Evolutionary conservation across 1,284 basidiomycete species (phyloP).

Genomic region (Melampsora americana): DNA sequence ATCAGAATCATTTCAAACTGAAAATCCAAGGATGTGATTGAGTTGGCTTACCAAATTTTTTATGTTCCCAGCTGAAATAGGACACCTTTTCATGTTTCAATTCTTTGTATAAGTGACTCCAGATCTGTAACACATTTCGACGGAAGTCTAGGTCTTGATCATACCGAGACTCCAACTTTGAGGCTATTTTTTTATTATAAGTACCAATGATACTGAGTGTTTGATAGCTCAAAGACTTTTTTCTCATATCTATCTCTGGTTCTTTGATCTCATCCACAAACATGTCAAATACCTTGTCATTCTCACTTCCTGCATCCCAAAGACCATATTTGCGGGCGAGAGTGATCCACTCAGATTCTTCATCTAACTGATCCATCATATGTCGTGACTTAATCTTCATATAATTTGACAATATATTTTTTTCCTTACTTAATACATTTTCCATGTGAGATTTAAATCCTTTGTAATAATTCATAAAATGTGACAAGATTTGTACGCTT

Average conservation of each 20-base stretch:
- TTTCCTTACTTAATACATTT: too few relatives aligned
- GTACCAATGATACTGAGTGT: neutral
- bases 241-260: neutral
- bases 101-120: neutral
- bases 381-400: too few relatives aligned
- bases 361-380: too few relatives aligned
- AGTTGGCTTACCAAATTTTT: neutral
- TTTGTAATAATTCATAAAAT: too few relatives aligned
- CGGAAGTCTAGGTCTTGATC: neutral
- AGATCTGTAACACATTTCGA: neutral
- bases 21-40: neutral
- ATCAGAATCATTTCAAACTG: neutral
- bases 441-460: too few relatives aligned
- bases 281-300: neutral
- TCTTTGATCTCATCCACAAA: neutral
- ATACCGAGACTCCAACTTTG: neutral
- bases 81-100: neutral
- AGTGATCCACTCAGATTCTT: too few relatives aligned
- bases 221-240: conserved; percentile 1
- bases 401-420: too few relatives aligned
- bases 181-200: neutral
- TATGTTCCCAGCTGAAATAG: conserved; percentile 1
- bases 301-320: too few relatives aligned
- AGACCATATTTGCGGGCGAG: too few relatives aligned
- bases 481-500: too few relatives aligned